phyloP scores from a whole-genome alignment of 371 early-diverging fungal genomes.

The Actinomortierella ambigua region DNA sequence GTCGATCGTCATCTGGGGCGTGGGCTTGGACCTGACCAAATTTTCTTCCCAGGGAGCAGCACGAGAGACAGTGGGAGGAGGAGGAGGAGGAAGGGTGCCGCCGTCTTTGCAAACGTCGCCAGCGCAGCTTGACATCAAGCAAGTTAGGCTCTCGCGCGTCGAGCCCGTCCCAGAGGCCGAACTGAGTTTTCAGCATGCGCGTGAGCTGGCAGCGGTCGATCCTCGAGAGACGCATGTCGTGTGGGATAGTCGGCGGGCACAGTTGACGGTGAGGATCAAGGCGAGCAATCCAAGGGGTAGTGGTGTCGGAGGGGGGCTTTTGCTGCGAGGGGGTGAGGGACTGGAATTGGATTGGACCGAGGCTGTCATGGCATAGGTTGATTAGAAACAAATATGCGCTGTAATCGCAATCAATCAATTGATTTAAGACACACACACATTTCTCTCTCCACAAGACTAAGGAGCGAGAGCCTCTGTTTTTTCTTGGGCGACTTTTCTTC shows the following conservation, averaged over 20 bases:
- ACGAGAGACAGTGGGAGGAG: too few relatives aligned
- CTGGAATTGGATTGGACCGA: conserved; percentile 30
- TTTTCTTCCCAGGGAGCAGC: too few relatives aligned
- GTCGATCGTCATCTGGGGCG: conserved; percentile 17
- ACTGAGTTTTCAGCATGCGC: conserved; percentile 12
- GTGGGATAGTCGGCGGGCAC: conserved; percentile 13
- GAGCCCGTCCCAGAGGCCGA: background rate
- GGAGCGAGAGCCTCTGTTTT: too few relatives aligned
- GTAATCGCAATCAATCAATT: too few relatives aligned
- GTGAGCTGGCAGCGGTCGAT: conserved; percentile 12
- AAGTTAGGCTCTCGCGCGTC: conserved; percentile 20
- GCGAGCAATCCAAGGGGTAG: too few relatives aligned
- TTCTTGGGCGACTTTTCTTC: too few relatives aligned
- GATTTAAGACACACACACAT: too few relatives aligned
- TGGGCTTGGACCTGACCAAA: conserved; percentile 6
- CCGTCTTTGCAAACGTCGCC: background rate
- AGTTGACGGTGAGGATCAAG: conserved; percentile 5
- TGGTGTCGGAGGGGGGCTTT: conserved; percentile 1
- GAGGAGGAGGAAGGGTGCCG: conserved; percentile 1
- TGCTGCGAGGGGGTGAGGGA: conserved; percentile 6
- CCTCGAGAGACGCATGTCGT: background rate
- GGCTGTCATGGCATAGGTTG: conserved; percentile 23
- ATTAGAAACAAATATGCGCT: too few relatives aligned
- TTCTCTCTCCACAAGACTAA: too few relatives aligned
- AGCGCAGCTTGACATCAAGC: conserved; percentile 11